Conservation (phyloP, 208 protist genomes). For the Wallacemonas sp. region DNA sequence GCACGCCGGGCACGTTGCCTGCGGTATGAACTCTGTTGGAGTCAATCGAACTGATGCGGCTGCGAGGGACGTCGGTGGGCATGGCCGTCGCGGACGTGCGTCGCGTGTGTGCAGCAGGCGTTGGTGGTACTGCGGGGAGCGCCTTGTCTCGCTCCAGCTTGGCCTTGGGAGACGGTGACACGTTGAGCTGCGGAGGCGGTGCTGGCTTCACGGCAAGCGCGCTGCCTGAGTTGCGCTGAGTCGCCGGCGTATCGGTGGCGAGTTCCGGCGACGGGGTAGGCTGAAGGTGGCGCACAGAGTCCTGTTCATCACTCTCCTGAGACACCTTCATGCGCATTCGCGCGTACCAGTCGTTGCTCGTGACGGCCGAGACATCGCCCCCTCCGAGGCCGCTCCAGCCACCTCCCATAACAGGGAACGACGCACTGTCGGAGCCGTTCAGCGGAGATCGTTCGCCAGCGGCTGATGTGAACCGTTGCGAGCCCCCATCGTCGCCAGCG, state of each 20-base stretch:
- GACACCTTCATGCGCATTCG: slow-evolving; percentile 40
- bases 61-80: too few relatives aligned
- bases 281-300: background rate
- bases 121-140: background rate
- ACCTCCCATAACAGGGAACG: background rate
- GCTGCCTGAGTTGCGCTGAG: too few relatives aligned
- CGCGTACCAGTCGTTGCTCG: slow-evolving; percentile 63
- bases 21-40: too few relatives aligned
- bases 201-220: background rate
- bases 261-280: background rate
- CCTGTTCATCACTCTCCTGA: slow-evolving; percentile 24
- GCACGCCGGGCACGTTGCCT: too few relatives aligned
- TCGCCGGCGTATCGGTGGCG: too few relatives aligned
- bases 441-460: background rate
- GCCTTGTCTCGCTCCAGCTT: slow-evolving; percentile 1
- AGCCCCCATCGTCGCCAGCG: background rate
- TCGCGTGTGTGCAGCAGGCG: background rate
- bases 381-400: slow-evolving; percentile 43
- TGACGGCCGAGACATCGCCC: slow-evolving; percentile 18
- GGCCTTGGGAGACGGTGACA: slow-evolving; percentile 3
- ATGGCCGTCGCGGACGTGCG: background rate
- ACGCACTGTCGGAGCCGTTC: background rate
- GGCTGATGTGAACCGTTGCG: background rate
- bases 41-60: too few relatives aligned
- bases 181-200: background rate